Evolutionary conservation across 148 eudicot species (phyloP).

Genomic region (Nyssa sinensis): DNA sequence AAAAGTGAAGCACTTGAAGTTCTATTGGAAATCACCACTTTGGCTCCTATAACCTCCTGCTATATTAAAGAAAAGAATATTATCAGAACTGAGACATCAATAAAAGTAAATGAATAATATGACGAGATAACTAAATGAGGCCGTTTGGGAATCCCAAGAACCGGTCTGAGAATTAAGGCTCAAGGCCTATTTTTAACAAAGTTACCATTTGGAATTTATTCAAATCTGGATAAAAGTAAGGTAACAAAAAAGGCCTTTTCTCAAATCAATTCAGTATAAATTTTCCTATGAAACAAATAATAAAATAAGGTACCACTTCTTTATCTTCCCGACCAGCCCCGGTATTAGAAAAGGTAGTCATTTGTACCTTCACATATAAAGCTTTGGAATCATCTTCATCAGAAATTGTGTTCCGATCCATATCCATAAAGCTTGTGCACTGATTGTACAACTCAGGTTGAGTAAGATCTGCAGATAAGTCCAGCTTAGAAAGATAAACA

Average conservation of each 20-base stretch:
- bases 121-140: neutral
- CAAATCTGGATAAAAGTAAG: neutral
- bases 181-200: neutral
- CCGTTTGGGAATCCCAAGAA: neutral
- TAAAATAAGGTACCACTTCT: neutral
- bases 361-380: constrained; percentile 53
- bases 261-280: neutral
- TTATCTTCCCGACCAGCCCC: neutral
- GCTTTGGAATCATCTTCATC: constrained; percentile 42
- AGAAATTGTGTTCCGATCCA: constrained; percentile 34
- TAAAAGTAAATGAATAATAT: neutral
- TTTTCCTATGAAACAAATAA: neutral
- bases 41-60: constrained; percentile 40
- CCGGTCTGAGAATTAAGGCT: neutral
- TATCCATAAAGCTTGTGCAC: constrained; percentile 45
- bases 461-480: constrained; percentile 69
- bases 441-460: constrained; percentile 66
- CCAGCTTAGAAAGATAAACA: constrained; percentile 71
- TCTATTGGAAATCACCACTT: constrained; percentile 27
- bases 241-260: neutral
- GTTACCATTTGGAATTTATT: too few species aligned
- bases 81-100: neutral
- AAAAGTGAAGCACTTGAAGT: constrained; percentile 40
- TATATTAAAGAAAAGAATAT: neutral
- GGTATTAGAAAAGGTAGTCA: neutral